Evolutionary conservation across 1,284 basidiomycete genomes (phyloP).

Genomic region (Hymenochaete sp.): DNA sequence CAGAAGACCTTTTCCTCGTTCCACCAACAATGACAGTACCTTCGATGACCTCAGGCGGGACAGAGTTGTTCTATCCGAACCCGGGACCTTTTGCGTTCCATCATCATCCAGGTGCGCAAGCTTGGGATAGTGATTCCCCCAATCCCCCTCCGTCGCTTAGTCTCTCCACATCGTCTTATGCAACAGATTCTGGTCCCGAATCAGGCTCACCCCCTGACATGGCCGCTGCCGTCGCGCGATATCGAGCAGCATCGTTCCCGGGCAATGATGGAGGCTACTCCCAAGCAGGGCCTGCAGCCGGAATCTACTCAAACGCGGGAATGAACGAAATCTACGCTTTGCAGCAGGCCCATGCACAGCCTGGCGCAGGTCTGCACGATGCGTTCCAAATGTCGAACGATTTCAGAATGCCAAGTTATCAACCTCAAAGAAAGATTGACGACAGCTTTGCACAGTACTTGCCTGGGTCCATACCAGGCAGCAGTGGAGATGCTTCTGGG

Average conservation of each 20-base stretch:
- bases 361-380: not conserved
- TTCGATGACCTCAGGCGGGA: slow-evolving; percentile 11
- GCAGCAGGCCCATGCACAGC: slow-evolving; percentile 5
- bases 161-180: slow-evolving; percentile 9
- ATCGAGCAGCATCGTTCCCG: too few species aligned
- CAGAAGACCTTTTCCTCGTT: slow-evolving; percentile 18
- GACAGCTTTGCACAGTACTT: slow-evolving; percentile 17
- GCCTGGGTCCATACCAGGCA: not conserved
- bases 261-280: too few species aligned
- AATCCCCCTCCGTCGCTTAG: slow-evolving; percentile 12
- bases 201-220: slow-evolving; percentile 12
- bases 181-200: slow-evolving; percentile 16
- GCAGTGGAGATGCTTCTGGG: slow-evolving; percentile 5
- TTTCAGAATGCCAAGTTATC: slow-evolving; percentile 2
- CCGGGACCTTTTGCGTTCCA: slow-evolving; percentile 14
- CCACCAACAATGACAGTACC: slow-evolving; percentile 17
- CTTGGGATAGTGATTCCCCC: slow-evolving; percentile 14
- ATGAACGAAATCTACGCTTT: too few species aligned
- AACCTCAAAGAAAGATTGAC: slow-evolving; percentile 11
- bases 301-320: too few species aligned
- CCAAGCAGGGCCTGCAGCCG: too few species aligned
- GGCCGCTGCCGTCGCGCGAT: too few species aligned
- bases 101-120: slow-evolving; percentile 7
- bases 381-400: slow-evolving; percentile 9
- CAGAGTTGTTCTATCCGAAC: slow-evolving; percentile 15